Base-by-base conservation (phyloP, 139 green algal species). In the Asterochloris erici region DNA sequence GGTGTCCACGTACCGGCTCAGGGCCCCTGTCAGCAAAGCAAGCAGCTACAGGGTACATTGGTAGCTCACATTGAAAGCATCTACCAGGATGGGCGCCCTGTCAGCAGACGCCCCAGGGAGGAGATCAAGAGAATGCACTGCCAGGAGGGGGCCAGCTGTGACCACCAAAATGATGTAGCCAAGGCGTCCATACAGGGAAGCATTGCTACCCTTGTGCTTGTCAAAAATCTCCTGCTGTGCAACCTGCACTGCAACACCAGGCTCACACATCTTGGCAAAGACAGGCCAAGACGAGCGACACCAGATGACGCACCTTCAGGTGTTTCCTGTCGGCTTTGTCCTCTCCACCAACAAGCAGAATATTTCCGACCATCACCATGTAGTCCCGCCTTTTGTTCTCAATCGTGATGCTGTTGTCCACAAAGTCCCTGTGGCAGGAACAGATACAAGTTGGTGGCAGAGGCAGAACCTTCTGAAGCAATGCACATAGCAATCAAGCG, bases 261-360 rank as follows among this genome's bases (percentile, higher is more conserved):
- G n/a, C n/a, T n/a, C n/a, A n/a, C n/a, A n/a, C 38, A 54, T 54
- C 38, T n/a, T n/a, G 38, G 38, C 38, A 2, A 54, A 54, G 4
- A 54, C 38, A 54, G 38, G 38, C 38, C 38, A 54, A 54, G 2
- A 6, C 38, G 6, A 54, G 38, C 38, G 6, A 6, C 6, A 54
- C 6, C 38, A 54, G 38, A 54, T 2, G 6, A 6, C 4, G 38
- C 38, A 54, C 38, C 38, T 54, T 2, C 38, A 54, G 38, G 6
- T 54, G 4, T 54, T 6, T 6, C 38, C 2, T 6, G 6, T 0
- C 13, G 26, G 74, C 47, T 79, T 79, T 79, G 74, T 79, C 74
- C 29, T 79, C 74, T 23, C 74, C 74, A 68, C 74, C 74, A 79
- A 79, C 66, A 68, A 79, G 47, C 38, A 79, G 74, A 68, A 79